These are phyloP conservation scores for Megacollybia marginata DNA, from an alignment of 768 basidiomycete genomes.

Conservation along the genomic window DNA sequence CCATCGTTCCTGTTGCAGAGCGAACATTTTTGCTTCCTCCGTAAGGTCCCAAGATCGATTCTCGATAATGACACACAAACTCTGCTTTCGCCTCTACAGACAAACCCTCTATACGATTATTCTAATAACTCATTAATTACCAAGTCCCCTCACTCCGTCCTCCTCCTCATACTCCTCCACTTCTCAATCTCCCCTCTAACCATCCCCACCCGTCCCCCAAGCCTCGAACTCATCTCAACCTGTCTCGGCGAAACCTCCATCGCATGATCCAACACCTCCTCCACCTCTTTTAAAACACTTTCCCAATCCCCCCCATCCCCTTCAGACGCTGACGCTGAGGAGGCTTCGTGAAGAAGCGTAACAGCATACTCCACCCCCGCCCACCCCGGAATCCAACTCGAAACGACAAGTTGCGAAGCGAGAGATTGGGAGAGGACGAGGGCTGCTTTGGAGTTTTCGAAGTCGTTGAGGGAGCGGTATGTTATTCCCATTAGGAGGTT, in stretches of 20 bases:
- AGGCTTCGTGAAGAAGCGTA: constrained; percentile 55
- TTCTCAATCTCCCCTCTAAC: constrained; percentile 57
- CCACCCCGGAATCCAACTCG: constrained; percentile 63
- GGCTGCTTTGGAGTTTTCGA: not conserved
- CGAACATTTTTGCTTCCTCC: no score
- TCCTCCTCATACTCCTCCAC: no score
- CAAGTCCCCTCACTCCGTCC: no score
- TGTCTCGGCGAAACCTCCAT: constrained; percentile 40
- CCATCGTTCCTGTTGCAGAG: no score
- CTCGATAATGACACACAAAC: no score
- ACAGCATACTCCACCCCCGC: constrained; percentile 67
- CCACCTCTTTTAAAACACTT: constrained; percentile 38
- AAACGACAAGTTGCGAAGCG: constrained; percentile 35
- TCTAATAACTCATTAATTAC: no score
- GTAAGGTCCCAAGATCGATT: no score
- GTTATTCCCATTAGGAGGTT: constrained; percentile 61
- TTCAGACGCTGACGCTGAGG: constrained; percentile 18
- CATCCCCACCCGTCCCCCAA: constrained; percentile 67
- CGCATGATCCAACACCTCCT: constrained; percentile 44
- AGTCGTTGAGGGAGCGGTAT: constrained; percentile 50
- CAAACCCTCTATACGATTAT: no score
- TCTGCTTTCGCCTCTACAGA: no score
- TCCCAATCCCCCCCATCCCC: constrained; percentile 38
- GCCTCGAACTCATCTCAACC: constrained; percentile 56
- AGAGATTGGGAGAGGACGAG: constrained; percentile 33